Evolutionary conservation across 1,139 yeast species (phyloP), one percentile per base, ranked within the genome.

Genomic region (Candida neerlandica): DNA sequence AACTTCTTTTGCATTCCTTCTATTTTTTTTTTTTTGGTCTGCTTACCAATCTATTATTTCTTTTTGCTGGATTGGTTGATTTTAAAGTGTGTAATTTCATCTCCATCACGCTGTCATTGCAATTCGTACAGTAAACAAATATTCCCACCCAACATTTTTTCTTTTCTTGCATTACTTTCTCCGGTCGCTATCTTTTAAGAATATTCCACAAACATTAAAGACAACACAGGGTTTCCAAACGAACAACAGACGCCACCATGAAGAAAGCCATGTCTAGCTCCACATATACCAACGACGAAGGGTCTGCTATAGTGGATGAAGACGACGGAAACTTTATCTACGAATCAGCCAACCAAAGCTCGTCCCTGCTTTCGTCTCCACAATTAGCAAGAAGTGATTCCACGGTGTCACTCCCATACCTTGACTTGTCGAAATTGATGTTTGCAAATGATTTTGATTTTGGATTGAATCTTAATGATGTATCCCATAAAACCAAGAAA

Each of bases 361-460:
- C 45, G 4, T 49, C 55, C 12, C 48, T 44, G 41, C 4, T 39
- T 7, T 35, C 43, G 19, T 51, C 58, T 7, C 56, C 58, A 39
- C 16, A 23, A 16, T 44, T 56, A 44, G 34, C 30, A 27, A 48
- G 78, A 42, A 64, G 68, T 45, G 72, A 73, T 49, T 72, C 78
- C 1, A 50, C 66, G 6, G 53, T 60, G n/a, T 70, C 77, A 11
- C 60, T 71, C 6, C 66, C 74, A 18, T 74, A 63, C 51, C 62
- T 73, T 21, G 80, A 75, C 51, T 57, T 76, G 44, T 64, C 73
- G 27, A 70, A 69, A 53, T 62, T 75, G 14, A 55, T 75, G 35
- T 66, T 75, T 51, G 60, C 71, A 47, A 72, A 67, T 29, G 81
- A 76, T 48, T 76, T 74, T 54, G 81, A 76, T 54, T 76, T 75